These are phyloP conservation scores for Amylocarpus encephaloides DNA, from an alignment of 2,329 filamentous ascomycete species.

Conservation along the genomic window DNA sequence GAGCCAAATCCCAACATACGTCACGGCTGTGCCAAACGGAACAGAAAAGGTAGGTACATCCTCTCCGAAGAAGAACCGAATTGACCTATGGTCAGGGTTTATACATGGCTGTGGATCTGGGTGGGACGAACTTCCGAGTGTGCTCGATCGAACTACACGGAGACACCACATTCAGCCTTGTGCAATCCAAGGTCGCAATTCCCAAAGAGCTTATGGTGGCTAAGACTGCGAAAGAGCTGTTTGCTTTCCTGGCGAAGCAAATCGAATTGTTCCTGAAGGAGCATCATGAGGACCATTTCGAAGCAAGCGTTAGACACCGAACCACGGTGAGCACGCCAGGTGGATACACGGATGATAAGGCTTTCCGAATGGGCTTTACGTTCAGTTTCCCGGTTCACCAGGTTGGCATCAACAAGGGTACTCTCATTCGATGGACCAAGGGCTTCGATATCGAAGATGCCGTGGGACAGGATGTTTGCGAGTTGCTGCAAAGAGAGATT, in stretches of 20 bases:
- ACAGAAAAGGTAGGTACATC: conserved; percentile 73
- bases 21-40: conserved; percentile 91
- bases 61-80: background rate
- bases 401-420: conserved; percentile 89
- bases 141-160: conserved; percentile 92
- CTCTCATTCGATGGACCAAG: conserved; percentile 95
- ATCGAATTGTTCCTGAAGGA: conserved; percentile 81
- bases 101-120: conserved; percentile 95
- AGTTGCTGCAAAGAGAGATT: conserved; percentile 81
- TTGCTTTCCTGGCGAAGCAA: conserved; percentile 86
- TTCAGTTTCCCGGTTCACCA: conserved; percentile 97
- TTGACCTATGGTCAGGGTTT: conserved; percentile 51
- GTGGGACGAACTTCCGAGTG: conserved; percentile 96
- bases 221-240: conserved; percentile 78
- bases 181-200: conserved; percentile 86
- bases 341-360: conserved; percentile 62
- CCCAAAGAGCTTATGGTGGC: conserved; percentile 86
- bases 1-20: conserved; percentile 95
- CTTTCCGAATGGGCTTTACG: conserved; percentile 95
- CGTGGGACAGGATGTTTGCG: conserved; percentile 89
- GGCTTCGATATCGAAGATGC: conserved; percentile 96
- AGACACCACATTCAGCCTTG: conserved; percentile 90
- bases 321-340: conserved; percentile 52
- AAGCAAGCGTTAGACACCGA: conserved; percentile 59
- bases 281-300: conserved; percentile 85